Conservation (phyloP, 2,329 filamentous ascomycete genomes). For the Raffaelea ambrosiae region DNA sequence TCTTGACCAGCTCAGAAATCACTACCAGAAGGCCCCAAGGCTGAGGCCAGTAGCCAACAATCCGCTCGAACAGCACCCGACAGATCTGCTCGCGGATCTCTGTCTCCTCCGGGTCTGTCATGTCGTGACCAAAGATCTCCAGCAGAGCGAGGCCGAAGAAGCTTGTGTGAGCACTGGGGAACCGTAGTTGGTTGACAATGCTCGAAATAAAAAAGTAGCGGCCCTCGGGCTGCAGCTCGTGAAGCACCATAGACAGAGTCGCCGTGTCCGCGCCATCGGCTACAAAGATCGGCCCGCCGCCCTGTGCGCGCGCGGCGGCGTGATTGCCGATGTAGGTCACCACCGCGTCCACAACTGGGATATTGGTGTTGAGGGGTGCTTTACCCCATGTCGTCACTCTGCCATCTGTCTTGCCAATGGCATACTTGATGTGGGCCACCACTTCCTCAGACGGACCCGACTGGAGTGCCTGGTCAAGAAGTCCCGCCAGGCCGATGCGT, state of each 20-base stretch:
- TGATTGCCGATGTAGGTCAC: constrained; percentile 73
- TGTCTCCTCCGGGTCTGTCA: constrained; percentile 63
- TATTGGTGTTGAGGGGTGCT: constrained; percentile 59
- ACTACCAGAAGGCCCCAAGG: constrained; percentile 92
- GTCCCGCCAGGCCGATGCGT: constrained; percentile 45
- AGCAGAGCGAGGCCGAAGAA: constrained; percentile 86
- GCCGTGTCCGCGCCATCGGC: constrained; percentile 58
- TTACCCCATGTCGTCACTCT: constrained; percentile 58
- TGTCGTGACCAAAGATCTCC: constrained; percentile 73
- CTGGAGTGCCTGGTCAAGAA: constrained; percentile 51
- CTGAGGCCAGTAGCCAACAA: constrained; percentile 84
- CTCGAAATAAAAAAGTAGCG: constrained; percentile 78
- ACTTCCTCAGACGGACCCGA: constrained; percentile 61
- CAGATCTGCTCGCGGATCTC: constrained; percentile 88
- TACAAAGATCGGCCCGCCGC: constrained; percentile 56
- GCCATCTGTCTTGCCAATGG: constrained; percentile 50
- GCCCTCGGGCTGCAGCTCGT: constrained; percentile 65
- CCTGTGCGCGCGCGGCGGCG: constrained; percentile 55
- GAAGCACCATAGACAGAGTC: constrained; percentile 67
- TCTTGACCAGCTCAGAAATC: constrained; percentile 82
- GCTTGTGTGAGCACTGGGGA: constrained; percentile 79
- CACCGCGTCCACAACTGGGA: constrained; percentile 67
- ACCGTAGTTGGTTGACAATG: constrained; percentile 86
- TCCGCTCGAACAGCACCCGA: constrained; percentile 76
- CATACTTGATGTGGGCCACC: constrained; percentile 67